Evolutionary conservation across 805 yeast genomes (phyloP).

Genomic region (Debaryomyces hansenii): DNA sequence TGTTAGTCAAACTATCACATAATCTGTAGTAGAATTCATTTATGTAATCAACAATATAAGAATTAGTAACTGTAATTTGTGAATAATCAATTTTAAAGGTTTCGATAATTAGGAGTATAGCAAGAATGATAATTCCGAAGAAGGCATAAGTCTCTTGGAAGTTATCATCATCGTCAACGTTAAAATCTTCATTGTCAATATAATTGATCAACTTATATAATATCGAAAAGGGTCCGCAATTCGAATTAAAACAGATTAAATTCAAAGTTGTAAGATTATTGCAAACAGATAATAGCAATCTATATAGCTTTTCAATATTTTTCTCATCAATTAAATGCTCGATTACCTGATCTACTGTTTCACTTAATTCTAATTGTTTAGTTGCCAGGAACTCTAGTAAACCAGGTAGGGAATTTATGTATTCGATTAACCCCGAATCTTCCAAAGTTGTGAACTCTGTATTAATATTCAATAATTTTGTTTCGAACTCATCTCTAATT

Average conservation of each 20-base stretch:
- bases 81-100: conserved; percentile 27
- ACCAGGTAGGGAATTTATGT: conserved; percentile 18
- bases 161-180: conserved; percentile 52
- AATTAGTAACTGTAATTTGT: conserved; percentile 20
- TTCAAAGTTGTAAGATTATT: conserved; percentile 40
- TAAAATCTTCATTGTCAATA: conserved; percentile 45
- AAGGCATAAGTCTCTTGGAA: conserved; percentile 69
- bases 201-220: conserved; percentile 48
- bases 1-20: conserved; percentile 28
- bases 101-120: conserved; percentile 24
- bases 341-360: conserved; percentile 17
- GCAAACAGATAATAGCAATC: conserved; percentile 53
- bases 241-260: conserved; percentile 43
- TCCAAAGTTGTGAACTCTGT: conserved; percentile 41
- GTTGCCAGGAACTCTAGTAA: conserved; percentile 21
- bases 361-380: conserved; percentile 25
- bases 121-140: conserved; percentile 59
- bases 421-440: conserved; percentile 37
- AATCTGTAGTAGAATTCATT: conserved; percentile 32
- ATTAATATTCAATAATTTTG: conserved; percentile 33
- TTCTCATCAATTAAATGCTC: conserved; percentile 23
- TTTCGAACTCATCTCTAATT: conserved; percentile 23
- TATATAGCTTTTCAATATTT: conserved; percentile 32
- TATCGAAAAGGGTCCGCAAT: conserved; percentile 41
- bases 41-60: conserved; percentile 34